Evolutionary conservation across 176 grass and related monocot species (phyloP).

Genomic region (Saccharum spontaneum): DNA sequence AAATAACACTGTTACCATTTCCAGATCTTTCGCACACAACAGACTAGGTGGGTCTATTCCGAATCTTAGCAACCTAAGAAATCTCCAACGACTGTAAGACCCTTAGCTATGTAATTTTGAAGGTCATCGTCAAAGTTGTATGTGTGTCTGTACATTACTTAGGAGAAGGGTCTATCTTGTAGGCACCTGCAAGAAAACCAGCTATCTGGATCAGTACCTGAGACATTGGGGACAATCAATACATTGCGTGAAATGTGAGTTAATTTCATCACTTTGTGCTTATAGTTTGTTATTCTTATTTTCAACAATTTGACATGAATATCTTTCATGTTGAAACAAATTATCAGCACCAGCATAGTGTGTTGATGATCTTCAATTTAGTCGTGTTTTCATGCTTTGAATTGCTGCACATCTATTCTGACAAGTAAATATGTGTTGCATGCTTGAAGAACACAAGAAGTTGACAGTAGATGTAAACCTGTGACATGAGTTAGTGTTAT

Average conservation of each 20-base stretch:
- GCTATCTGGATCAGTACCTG: slow-evolving; percentile 59
- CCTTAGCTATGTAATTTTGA: slow-evolving; percentile 6
- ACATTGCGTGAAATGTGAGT: slow-evolving; percentile 77
- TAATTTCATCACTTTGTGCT: slow-evolving; percentile 32
- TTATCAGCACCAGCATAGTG: neutral
- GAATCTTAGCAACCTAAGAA: slow-evolving; percentile 55
- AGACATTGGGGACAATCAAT: slow-evolving; percentile 46
- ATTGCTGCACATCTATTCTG: neutral
- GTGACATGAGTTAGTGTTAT: neutral
- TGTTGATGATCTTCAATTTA: neutral
- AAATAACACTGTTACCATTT: slow-evolving; percentile 32
- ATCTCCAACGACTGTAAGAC: slow-evolving; percentile 66
- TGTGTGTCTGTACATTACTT: slow-evolving; percentile 13
- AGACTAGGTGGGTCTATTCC: slow-evolving; percentile 70
- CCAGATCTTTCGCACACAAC: slow-evolving; percentile 87
- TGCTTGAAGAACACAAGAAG: neutral
- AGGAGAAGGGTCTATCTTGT: slow-evolving; percentile 32
- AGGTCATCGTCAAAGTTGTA: neutral
- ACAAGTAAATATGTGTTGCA: neutral
- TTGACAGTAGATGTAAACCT: neutral
- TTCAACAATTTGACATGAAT: neutral
- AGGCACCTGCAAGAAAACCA: slow-evolving; percentile 87
- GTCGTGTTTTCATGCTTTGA: neutral
- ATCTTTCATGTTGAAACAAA: neutral
- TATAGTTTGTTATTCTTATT: slow-evolving; percentile 8